Conservation (phyloP, 148 eudicot genomes). For the Pharnaceum exiguum region DNA sequence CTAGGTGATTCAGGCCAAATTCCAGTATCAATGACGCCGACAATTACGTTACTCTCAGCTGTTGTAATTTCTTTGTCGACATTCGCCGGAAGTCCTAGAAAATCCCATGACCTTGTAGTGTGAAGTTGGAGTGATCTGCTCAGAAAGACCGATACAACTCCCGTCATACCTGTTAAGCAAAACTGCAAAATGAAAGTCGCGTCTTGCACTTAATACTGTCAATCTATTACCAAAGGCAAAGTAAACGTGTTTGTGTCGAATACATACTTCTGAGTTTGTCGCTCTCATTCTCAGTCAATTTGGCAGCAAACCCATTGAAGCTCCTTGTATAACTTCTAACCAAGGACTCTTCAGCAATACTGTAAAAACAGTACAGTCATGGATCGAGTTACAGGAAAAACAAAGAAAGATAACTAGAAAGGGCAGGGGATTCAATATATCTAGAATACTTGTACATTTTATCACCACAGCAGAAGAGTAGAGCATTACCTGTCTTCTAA, state of each 20-base stretch:
- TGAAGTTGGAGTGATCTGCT: slow-evolving; percentile 33
- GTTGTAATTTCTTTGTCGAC: background rate
- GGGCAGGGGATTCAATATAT: background rate
- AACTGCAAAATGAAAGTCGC: slow-evolving; percentile 1
- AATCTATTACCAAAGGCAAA: background rate
- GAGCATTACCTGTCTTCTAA: slow-evolving; percentile 7
- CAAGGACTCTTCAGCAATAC: slow-evolving; percentile 16
- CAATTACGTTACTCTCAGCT: slow-evolving; percentile 32
- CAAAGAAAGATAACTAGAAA: background rate
- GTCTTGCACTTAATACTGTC: slow-evolving; percentile 4
- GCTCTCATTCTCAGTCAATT: slow-evolving; percentile 26
- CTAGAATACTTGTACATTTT: background rate
- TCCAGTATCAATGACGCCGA: slow-evolving; percentile 50
- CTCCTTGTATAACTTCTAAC: slow-evolving; percentile 31
- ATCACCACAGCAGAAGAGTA: background rate
- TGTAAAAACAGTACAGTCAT: background rate
- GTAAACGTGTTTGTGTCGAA: too few species aligned
- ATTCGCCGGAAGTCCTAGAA: slow-evolving; percentile 32
- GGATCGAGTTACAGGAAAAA: background rate
- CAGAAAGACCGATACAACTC: slow-evolving; percentile 46
- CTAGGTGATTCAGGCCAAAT: slow-evolving; percentile 57
- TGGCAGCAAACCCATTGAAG: slow-evolving; percentile 42
- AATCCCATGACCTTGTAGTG: slow-evolving; percentile 75
- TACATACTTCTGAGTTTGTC: slow-evolving; percentile 24
- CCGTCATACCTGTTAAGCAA: slow-evolving; percentile 22